phyloP scores from a whole-genome alignment of 306 rosid genomes.

The Elaeagnus macrophylla region DNA sequence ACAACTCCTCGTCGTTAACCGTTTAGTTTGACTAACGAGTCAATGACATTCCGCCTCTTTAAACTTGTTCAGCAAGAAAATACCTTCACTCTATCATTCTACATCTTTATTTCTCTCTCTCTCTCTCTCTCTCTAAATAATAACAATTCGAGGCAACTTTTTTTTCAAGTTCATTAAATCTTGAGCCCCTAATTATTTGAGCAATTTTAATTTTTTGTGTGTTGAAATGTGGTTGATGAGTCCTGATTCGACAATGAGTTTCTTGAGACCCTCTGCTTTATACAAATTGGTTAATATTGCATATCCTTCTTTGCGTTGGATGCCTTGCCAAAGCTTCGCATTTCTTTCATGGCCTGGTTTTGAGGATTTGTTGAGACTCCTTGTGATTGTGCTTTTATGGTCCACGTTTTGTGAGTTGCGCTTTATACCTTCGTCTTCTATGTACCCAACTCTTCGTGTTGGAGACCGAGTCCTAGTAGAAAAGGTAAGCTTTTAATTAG shows the following conservation, averaged over 20 bases:
- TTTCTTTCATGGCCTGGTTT: slow-evolving; percentile 78
- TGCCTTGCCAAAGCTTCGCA: slow-evolving; percentile 76
- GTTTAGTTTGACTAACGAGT: too few species aligned
- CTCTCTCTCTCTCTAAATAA: not conserved
- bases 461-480: slow-evolving; percentile 73
- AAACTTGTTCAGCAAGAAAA: slow-evolving; percentile 31
- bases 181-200: not conserved
- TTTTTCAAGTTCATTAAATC: not conserved
- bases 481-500: slow-evolving; percentile 32
- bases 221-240: not conserved
- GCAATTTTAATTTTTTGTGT: not conserved
- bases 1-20: too few species aligned
- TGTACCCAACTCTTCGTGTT: slow-evolving; percentile 74
- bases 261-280: slow-evolving; percentile 60
- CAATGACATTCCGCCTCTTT: too few species aligned
- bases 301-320: slow-evolving; percentile 44
- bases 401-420: slow-evolving; percentile 58
- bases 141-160: not conserved
- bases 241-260: slow-evolving; percentile 33
- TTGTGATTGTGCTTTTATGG: slow-evolving; percentile 65
- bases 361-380: slow-evolving; percentile 56
- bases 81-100: not conserved
- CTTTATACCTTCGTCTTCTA: slow-evolving; percentile 70
- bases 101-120: not conserved
- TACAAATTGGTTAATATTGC: slow-evolving; percentile 24